Conservation (phyloP, 2,329 filamentous ascomycete genomes). For the Botryotinia narcissicola region DNA sequence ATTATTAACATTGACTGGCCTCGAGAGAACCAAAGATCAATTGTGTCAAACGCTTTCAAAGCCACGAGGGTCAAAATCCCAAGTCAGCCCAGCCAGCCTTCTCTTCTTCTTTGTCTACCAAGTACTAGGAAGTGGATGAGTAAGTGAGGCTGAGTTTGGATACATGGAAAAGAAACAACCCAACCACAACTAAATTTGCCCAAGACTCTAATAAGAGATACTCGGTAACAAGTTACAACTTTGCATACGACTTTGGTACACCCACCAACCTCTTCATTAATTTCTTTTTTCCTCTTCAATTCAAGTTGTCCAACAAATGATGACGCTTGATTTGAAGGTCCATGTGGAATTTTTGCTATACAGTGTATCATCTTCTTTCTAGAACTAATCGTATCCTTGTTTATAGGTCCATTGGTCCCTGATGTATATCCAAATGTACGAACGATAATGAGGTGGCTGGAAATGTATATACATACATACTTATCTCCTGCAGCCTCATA, state of each 20-base stretch:
- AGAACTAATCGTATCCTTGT: slow-evolving; percentile 9
- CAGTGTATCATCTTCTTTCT: not conserved
- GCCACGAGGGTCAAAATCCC: not conserved
- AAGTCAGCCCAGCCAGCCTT: not conserved
- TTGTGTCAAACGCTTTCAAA: not conserved
- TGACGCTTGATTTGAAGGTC: not conserved
- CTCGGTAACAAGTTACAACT: not conserved
- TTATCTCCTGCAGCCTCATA: slow-evolving; percentile 8
- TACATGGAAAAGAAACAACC: not conserved
- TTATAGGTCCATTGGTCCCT: not conserved
- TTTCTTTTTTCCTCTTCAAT: slow-evolving; percentile 6
- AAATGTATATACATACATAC: not conserved
- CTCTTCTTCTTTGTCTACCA: not conserved
- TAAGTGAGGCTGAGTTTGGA: not conserved
- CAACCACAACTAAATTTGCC: not conserved
- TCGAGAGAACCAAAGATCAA: not conserved
- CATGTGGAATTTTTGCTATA: slow-evolving; percentile 11
- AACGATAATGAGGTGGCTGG: slow-evolving; percentile 19
- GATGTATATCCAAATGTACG: not conserved
- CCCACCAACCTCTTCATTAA: slow-evolving; percentile 21
- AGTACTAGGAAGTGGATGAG: not conserved
- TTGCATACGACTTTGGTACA: slow-evolving; percentile 1
- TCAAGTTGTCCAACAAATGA: not conserved
- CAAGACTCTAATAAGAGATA: not conserved
- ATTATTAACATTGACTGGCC: not conserved